Conservation (phyloP, 495 filamentous ascomycete genomes). For the Peziza echinospora region DNA sequence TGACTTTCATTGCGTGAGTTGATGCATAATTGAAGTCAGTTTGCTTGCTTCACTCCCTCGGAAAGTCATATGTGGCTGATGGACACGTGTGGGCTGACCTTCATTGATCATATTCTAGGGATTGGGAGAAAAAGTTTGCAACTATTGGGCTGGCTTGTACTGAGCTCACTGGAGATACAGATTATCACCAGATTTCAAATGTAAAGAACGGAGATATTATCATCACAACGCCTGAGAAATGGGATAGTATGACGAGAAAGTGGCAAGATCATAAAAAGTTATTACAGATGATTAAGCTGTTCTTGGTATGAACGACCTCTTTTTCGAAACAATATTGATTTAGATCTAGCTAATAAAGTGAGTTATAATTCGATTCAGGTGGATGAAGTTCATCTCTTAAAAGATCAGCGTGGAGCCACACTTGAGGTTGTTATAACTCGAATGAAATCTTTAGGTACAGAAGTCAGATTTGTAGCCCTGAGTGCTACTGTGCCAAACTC, state of each 20-base stretch:
- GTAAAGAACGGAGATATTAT: constrained; percentile 76
- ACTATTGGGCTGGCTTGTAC: constrained; percentile 53
- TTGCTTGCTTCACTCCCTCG: not conserved
- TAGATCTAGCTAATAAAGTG: constrained; percentile 62
- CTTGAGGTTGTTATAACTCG: constrained; percentile 90
- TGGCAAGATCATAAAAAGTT: constrained; percentile 80
- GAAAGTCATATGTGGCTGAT: not conserved
- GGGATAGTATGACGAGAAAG: constrained; percentile 91
- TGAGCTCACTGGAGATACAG: constrained; percentile 84
- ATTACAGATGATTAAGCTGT: constrained; percentile 68
- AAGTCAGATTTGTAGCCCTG: constrained; percentile 75
- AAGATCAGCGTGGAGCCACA: constrained; percentile 70
- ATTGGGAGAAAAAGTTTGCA: constrained; percentile 74
- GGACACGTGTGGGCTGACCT: too few relatives aligned
- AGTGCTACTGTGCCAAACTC: constrained; percentile 92
- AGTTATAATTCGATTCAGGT: constrained; percentile 25
- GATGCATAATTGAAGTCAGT: not conserved
- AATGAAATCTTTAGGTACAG: constrained; percentile 78
- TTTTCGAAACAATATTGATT: not conserved
- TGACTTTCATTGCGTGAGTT: too few relatives aligned
- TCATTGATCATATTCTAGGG: too few relatives aligned
- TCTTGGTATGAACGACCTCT: constrained; percentile 29
- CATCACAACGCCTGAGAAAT: constrained; percentile 93
- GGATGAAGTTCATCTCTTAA: constrained; percentile 90
- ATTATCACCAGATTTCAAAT: constrained; percentile 43